Evolutionary conservation across 208 protist species (phyloP), one percentile per base, ranked within the genome.

Genomic region (Wallacemonas sp.): DNA sequence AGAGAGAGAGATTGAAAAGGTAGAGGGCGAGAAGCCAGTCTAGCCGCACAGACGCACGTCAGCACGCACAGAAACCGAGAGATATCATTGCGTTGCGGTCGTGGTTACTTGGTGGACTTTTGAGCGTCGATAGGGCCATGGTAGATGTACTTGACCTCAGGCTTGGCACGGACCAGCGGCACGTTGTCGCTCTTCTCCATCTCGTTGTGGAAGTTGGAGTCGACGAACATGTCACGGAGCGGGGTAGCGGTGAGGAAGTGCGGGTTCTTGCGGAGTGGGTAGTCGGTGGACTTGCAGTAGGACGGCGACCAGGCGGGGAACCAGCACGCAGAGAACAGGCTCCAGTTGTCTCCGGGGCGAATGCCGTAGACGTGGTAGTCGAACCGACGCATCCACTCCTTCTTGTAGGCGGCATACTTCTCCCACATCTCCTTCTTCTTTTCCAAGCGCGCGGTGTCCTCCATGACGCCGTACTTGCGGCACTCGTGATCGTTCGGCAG

Each of bases 321-420:
- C 73, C 83, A 79, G 72, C 90, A 96, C 11, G 87, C 83, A 8
- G 90, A 96, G 64, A 93, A 91, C 29, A 96, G 68, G 52, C 65
- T 89, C 65, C 74, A 87, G 65, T 83, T 87, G 57, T 96, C 90
- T 21, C 86, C 86, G 0, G 90, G 90, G 46, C 85, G 87, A 58
- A 96, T 96, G 63, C 88, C 88, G 62, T 85, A 93, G 23, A 94
- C 87, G 74, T 96, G 87, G 72, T 94, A 96, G 70, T 96, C 90
- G 57, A 85, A 96, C 27, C 90, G 90, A 38, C 90, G 83, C 63
- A 84, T 93, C 90, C 90, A 96, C 73, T 96, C 85, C 67, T 82
- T 83, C 79, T 96, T 96, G 80, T 94, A 94, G 23, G 80, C 85
- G 17, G 81, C 77, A 70, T 94, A 96, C 70, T 92, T 92, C 43